These are phyloP conservation scores for Podospora pseudoanserina DNA, from an alignment of 495 filamentous ascomycete species.

Conservation along the genomic window DNA sequence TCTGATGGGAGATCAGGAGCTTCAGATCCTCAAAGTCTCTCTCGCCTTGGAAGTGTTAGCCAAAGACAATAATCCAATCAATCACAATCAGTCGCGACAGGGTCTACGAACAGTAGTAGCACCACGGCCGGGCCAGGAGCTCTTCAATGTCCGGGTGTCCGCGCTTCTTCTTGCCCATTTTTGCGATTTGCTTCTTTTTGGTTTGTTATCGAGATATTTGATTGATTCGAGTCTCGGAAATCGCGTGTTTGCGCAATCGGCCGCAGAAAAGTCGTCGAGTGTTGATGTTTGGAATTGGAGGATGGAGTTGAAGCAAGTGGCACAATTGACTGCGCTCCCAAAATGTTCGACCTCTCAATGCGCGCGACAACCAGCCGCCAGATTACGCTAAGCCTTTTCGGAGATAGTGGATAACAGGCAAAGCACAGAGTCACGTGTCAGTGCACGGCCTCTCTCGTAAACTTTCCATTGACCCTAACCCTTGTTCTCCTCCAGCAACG, in stretches of 20 bases:
- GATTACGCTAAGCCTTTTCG: not conserved
- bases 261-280: not conserved
- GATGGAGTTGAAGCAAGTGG: not conserved
- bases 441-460: not conserved
- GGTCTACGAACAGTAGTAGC: constrained; percentile 79
- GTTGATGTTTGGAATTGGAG: not conserved
- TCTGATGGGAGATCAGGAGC: constrained; percentile 93
- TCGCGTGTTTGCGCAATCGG: not conserved
- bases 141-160: constrained; percentile 82
- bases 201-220: not conserved
- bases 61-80: not conserved
- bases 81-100: not conserved
- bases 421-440: not conserved
- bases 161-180: constrained; percentile 84
- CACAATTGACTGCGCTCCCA: not conserved
- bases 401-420: not conserved
- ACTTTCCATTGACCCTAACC: not conserved
- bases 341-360: not conserved
- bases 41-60: constrained; percentile 54
- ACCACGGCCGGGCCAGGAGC: constrained; percentile 84
- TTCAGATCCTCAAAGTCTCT: constrained; percentile 96
- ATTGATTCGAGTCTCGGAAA: not conserved
- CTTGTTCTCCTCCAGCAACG: not conserved
- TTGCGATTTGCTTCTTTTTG: not conserved
- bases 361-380: not conserved